Conservation (phyloP, 1,139 yeast genomes). For the Debaryomyces sp. region DNA sequence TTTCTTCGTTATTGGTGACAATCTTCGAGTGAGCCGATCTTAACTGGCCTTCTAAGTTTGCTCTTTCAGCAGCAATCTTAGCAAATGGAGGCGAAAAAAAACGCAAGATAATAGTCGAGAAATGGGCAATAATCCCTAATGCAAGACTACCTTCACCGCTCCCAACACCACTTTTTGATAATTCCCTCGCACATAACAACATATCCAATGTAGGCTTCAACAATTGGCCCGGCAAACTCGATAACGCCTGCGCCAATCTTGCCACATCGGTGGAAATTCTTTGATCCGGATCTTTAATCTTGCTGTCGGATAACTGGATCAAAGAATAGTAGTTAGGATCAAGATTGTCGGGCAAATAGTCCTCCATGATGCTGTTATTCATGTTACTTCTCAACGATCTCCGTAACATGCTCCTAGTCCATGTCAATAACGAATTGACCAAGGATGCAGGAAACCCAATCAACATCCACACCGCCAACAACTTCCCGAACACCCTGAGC, state of each 20-base stretch:
- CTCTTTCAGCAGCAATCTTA: slow-evolving; percentile 73
- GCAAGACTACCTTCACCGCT: slow-evolving; percentile 85
- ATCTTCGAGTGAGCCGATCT: slow-evolving; percentile 82
- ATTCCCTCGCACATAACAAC: slow-evolving; percentile 78
- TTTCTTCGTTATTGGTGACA: slow-evolving; percentile 80
- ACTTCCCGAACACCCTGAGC: slow-evolving; percentile 63
- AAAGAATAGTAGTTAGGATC: slow-evolving; percentile 50
- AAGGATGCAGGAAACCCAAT: slow-evolving; percentile 87
- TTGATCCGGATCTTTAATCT: slow-evolving; percentile 78
- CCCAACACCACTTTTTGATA: slow-evolving; percentile 74
- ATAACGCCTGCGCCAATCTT: slow-evolving; percentile 69
- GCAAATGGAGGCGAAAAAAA: slow-evolving; percentile 92
- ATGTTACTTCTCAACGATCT: slow-evolving; percentile 66
- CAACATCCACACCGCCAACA: slow-evolving; percentile 77
- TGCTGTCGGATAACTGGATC: slow-evolving; percentile 57
- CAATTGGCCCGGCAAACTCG: slow-evolving; percentile 82
- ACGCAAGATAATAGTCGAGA: slow-evolving; percentile 73
- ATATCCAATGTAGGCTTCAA: slow-evolving; percentile 85
- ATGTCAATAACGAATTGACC: slow-evolving; percentile 72
- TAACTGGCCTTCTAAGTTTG: slow-evolving; percentile 83
- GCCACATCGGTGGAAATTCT: slow-evolving; percentile 79
- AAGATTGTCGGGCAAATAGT: slow-evolving; percentile 65
- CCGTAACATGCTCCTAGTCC: slow-evolving; percentile 71
- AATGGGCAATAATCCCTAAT: slow-evolving; percentile 78
- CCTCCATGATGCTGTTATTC: slow-evolving; percentile 63